A percentile compares a stretch with the other conserved stretches of the same genome.
phyloP scores from a whole-genome alignment of 1,139 yeast genomes.

The Blastobotrys aristatus region DNA sequence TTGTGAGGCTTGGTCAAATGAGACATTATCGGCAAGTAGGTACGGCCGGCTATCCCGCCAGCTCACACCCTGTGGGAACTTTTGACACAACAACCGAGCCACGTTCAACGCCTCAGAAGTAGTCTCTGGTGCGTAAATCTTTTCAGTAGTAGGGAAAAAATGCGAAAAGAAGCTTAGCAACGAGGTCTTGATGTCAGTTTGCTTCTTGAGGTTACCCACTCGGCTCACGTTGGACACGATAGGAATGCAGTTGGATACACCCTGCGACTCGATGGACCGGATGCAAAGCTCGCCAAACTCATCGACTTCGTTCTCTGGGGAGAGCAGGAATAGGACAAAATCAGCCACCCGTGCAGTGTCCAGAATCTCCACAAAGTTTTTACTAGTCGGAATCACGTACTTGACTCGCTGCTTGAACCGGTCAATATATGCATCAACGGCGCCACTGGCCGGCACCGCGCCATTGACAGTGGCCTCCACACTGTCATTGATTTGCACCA shows the following conservation, averaged over 20 bases:
- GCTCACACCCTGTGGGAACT: constrained; percentile 72
- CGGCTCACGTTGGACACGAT: constrained; percentile 68
- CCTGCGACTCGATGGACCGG: constrained; percentile 86
- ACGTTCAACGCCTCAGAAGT: constrained; percentile 66
- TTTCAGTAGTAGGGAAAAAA: constrained; percentile 85
- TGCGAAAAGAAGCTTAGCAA: constrained; percentile 77
- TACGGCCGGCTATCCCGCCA: constrained; percentile 96
- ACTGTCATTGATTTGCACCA: constrained; percentile 38
- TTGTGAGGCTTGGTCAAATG: constrained; percentile 41
- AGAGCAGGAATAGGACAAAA: constrained; percentile 77
- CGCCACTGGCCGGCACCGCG: constrained; percentile 35
- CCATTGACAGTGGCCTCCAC: constrained; percentile 25
- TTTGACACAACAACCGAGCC: constrained; percentile 73
- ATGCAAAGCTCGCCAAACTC: constrained; percentile 82
- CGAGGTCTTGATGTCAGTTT: constrained; percentile 72
- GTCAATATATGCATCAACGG: constrained; percentile 39
- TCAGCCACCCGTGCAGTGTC: constrained; percentile 91
- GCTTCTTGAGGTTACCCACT: constrained; percentile 72
- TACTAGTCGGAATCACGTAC: constrained; percentile 62
- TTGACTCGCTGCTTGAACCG: constrained; percentile 75
- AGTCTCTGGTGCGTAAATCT: constrained; percentile 64
- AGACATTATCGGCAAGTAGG: constrained; percentile 63
- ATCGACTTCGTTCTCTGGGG: constrained; percentile 81
- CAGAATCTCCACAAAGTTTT: constrained; percentile 60
- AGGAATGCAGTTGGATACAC: constrained; percentile 78